Conservation (phyloP, 2,329 filamentous ascomycete species). For the Fusarium sp. region DNA sequence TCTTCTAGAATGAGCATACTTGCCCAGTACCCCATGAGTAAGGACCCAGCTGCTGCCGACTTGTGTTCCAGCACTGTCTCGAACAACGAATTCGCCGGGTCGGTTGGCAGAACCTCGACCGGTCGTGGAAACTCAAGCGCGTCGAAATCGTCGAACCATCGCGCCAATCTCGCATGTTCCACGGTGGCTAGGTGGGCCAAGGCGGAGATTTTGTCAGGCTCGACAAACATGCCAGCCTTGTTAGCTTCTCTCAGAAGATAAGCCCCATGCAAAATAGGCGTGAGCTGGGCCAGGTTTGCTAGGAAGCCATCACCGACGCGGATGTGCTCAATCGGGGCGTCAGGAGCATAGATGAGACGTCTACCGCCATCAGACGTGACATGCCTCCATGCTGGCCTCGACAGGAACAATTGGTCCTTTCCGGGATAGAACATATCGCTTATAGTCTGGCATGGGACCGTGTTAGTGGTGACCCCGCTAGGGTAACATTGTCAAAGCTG, state of each 20-base stretch:
- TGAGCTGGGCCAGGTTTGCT: slow-evolving; percentile 47
- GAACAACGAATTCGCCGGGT: slow-evolving; percentile 46
- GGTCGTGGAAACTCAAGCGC: slow-evolving; percentile 36
- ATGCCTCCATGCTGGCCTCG: slow-evolving; percentile 48
- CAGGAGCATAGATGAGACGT: slow-evolving; percentile 40
- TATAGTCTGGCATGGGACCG: slow-evolving; percentile 47
- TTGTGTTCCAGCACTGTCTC: slow-evolving; percentile 45
- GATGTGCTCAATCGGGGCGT: slow-evolving; percentile 35
- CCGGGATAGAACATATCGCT: slow-evolving; percentile 50
- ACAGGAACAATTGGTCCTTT: slow-evolving; percentile 49
- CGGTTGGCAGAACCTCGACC: slow-evolving; percentile 42
- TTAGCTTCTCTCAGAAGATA: slow-evolving; percentile 46
- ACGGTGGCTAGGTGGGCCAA: slow-evolving; percentile 42
- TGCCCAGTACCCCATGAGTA: slow-evolving; percentile 51
- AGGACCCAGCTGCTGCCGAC: slow-evolving; percentile 47
- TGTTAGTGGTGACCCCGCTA: slow-evolving; percentile 35
- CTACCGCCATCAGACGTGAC: slow-evolving; percentile 43
- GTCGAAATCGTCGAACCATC: slow-evolving; percentile 47
- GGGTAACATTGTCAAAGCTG: slow-evolving; percentile 34
- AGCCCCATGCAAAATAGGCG: slow-evolving; percentile 45
- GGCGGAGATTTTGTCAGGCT: slow-evolving; percentile 42
- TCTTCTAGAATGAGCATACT: slow-evolving; percentile 53
- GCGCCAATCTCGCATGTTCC: slow-evolving; percentile 43
- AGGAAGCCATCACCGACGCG: slow-evolving; percentile 48
- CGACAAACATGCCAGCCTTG: slow-evolving; percentile 42